phyloP scores from a whole-genome alignment of 768 basidiomycete genomes.

The Mycena indigotica region DNA sequence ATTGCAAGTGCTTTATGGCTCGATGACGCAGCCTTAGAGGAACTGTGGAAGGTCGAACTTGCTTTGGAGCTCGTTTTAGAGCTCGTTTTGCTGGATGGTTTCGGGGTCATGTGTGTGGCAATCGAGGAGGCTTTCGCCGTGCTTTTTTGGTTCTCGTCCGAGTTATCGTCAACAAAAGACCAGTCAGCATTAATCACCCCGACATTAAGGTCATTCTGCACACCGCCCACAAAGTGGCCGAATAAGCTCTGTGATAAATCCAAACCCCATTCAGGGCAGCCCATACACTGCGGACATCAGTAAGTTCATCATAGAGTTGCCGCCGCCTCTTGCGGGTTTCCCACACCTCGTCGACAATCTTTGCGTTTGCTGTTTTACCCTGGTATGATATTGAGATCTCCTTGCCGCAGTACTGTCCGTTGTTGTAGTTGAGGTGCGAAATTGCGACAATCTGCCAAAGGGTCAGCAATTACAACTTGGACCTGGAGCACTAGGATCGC shows the following conservation, averaged over 20 bases:
- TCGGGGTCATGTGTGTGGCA: background rate
- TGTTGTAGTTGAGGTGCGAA: slow-evolving; percentile 24
- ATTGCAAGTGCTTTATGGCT: background rate
- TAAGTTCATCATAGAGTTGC: background rate
- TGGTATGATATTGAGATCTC: slow-evolving; percentile 37
- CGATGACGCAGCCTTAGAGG: background rate
- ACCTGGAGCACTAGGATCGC: too few relatives aligned
- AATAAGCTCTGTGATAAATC: slow-evolving; percentile 44
- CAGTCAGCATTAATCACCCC: slow-evolving; percentile 6
- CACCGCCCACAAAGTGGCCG: slow-evolving; percentile 32
- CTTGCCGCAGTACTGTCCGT: slow-evolving; percentile 36
- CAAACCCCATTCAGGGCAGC: slow-evolving; percentile 33
- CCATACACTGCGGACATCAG: slow-evolving; percentile 29
- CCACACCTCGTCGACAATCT: slow-evolving; percentile 36
- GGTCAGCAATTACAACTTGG: too few relatives aligned
- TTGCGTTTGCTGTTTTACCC: slow-evolving; percentile 34
- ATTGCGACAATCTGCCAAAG: slow-evolving; percentile 10
- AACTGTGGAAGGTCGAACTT: background rate
- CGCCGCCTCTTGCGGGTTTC: background rate
- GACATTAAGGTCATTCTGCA: slow-evolving; percentile 2
- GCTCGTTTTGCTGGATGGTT: background rate
- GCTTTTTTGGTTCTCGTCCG: background rate
- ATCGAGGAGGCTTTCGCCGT: background rate
- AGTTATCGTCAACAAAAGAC: background rate
- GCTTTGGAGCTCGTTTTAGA: background rate